Evolutionary conservation across 352 stramenopile genomes (phyloP), one percentile per base, ranked within the genome.

Genomic region (Phytopythium cucurbitacearum): DNA sequence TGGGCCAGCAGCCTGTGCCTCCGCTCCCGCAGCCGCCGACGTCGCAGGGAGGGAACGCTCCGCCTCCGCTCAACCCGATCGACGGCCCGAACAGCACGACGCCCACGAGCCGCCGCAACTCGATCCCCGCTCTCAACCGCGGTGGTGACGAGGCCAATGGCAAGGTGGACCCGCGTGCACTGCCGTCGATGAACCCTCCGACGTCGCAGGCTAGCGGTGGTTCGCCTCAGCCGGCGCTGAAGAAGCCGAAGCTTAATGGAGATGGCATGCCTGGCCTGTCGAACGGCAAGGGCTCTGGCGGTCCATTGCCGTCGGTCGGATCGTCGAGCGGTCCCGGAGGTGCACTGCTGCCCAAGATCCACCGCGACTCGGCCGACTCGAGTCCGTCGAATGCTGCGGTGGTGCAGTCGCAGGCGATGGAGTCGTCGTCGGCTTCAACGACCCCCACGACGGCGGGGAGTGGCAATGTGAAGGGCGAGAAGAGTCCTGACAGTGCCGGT

Each of bases 171-270:
- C 45, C 48, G 3, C 60, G 68, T 8, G 57, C 69, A 7, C 55
- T 54, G 37, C 48, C 48, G 34, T 54, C 68, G 5, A 55, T 64
- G 4, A 60, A 72, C 37, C 63, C 75, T 0, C 67, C 64, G 4
- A 67, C 60, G 33, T 82, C 76, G 16, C 86, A 76, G 41, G 41
- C 41, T 45, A 21, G 44, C 5, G 44, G 44, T 9, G 32, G 44
- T 13, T 49, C 44, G 28, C 44, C 44, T 28, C 44, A 49, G 12
- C 82, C 83, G 0, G 83, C 84, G 3, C 60, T 81, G 16, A 93
- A 93, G 67, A 93, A 93, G 59, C 70, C 75, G 8, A 93, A 93
- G 60, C 67, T 76, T 4, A 87, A 79, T 48, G 73, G 72, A 8
- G 60, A 59, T 0, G 72, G 63, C 48, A 89, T 90, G 40, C 76